Evolutionary conservation across 1,139 yeast species (phyloP), one percentile per base, ranked within the genome.

Genomic region (Saccharomyces uvarum): DNA sequence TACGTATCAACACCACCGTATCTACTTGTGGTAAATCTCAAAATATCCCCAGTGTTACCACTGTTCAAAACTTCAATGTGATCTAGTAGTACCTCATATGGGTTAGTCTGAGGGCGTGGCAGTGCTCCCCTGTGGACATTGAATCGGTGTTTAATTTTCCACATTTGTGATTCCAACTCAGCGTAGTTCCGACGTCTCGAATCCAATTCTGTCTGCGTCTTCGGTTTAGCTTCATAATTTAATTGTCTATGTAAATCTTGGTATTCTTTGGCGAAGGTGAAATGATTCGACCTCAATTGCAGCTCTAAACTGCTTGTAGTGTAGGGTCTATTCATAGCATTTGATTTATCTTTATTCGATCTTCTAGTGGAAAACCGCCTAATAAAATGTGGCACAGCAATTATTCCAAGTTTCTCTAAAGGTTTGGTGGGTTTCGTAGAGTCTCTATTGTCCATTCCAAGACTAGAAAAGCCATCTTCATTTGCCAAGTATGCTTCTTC

Each of bases 1-100:
- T 44, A 51, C 13, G 53, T 51, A 29, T 51, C 53, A 41, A 46
- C 50, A 11, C 56, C 60, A 6, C 69, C 69, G 54, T 63, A 68
- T 41, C 70, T 59, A 51, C 63, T 61, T 7, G 69, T 65, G 7
- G 70, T 66, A 48, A 60, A 62, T 21, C 60, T 61, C 44, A 66
- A 50, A 7, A 67, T 60, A 49, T 64, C 66, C 4, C 61, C 63
- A 42, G 63, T 61, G 49, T 66, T 64, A 2, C 62, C 64, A 46
- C 63, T 61, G 48, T 61, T 63, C 16, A 68, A 50, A 2, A 67
- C 54, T 26, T 63, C 63, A n/a, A 63, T 58, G 51, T 67, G 69
- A 24, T 61, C 59, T 31, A 60, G 50, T 14, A 67, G 49, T 26
- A 58, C 62, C 9, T 66, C 66, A 42, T 63, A 61, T 2, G 67